Evolutionary conservation across 2,329 filamentous ascomycete species (phyloP), one percentile per base, ranked within the genome.

Genomic region (Ophiostoma australiae): DNA sequence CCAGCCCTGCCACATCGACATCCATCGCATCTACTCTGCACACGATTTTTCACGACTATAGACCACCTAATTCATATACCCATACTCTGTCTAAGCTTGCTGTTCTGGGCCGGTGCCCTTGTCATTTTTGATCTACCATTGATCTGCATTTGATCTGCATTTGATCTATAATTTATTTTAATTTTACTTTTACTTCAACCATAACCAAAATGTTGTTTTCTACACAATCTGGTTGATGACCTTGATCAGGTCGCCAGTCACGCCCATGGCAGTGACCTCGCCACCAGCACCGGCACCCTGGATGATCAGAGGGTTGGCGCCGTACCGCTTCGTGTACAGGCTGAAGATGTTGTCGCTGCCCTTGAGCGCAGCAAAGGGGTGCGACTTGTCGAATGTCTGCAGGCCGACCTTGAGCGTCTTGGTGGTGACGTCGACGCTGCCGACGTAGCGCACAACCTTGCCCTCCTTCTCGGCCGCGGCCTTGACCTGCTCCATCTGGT

Each of bases 301-400:
- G 74, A 99, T 88, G 78, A 97, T 97, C 74, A 99, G n/a, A 63
- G 95, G 94, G 81, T 94, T 96, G 78, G 84, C 86, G 72, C 93
- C 93, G 78, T 99, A 99, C 77, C 95, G 87, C 85, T 96, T 91
- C 6, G 95, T 99, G 82, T 97, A 97, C 84, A 99, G 97, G 84
- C 90, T 97, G 79, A 99, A 97, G 79, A 99, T 97, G 84, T 99
- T 99, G 80, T 98, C 95, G 80, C 94, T 98, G 48, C 95, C 95
- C 86, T 97, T 97, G 72, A 99, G 85, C 67, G 91, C 91, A 17
- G 95, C 95, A 81, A 99, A 97, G 15, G 95, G 92, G 78, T 96
- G 93, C 73, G 91, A 91, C 76, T 88, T 88, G 75, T 97, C 93
- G 76, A 93, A 94, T 81, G 91, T 92, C 85, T 97, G 90, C 74